phyloP scores from a whole-genome alignment of 148 eudicot species.

The Rhododendron molle region DNA sequence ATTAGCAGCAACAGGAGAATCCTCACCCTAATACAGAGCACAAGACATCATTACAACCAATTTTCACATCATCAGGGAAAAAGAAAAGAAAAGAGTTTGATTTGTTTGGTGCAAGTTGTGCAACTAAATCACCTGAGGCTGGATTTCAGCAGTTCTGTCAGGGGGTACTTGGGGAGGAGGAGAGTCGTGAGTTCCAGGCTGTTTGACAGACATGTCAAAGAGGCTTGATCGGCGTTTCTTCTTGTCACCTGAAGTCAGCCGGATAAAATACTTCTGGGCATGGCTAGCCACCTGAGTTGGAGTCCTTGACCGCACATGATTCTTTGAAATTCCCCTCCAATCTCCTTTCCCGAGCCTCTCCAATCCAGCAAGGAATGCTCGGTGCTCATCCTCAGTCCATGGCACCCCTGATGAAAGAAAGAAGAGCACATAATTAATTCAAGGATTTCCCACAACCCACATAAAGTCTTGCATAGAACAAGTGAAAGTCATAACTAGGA shows the following conservation, averaged over 20 bases:
- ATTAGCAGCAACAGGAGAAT: not conserved
- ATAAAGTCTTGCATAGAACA: not conserved
- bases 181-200: not conserved
- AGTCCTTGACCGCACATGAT: slow-evolving; percentile 25
- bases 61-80: not conserved
- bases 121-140: slow-evolving; percentile 11
- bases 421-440: not conserved
- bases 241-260: slow-evolving; percentile 16
- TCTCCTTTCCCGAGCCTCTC: slow-evolving; percentile 28
- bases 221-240: slow-evolving; percentile 28
- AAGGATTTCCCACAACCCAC: not conserved
- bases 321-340: slow-evolving; percentile 29
- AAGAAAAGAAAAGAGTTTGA: not conserved
- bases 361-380: slow-evolving; percentile 23
- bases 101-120: not conserved
- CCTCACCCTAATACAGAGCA: not conserved
- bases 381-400: slow-evolving; percentile 33
- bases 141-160: slow-evolving; percentile 7
- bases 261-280: slow-evolving; percentile 31
- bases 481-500: not conserved
- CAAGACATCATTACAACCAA: not conserved
- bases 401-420: slow-evolving; percentile 18
- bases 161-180: slow-evolving; percentile 4
- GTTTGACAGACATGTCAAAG: slow-evolving; percentile 20
- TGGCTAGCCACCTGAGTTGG: slow-evolving; percentile 40